Evolutionary conservation across 148 eudicot species (phyloP).

Genomic region (Gaultheria prostrata): DNA sequence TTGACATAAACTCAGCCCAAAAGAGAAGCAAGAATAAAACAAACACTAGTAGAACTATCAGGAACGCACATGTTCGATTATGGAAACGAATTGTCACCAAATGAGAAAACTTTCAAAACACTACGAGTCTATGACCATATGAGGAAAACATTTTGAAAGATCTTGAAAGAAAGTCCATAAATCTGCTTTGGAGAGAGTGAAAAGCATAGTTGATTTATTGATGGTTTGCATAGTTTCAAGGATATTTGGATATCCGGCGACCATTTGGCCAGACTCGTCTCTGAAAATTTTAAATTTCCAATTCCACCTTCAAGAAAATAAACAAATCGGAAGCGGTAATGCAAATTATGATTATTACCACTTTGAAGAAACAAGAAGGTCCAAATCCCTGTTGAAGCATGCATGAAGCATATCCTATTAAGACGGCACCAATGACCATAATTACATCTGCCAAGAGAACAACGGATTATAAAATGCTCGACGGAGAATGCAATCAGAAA

Average conservation of each 20-base stretch:
- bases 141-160: background rate
- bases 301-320: background rate
- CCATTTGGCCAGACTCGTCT: background rate
- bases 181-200: background rate
- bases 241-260: background rate
- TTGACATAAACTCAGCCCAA: conserved; percentile 12
- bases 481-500: background rate
- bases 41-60: background rate
- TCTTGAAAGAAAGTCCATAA: background rate
- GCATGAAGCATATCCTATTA: conserved; percentile 68
- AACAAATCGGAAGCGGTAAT: conserved; percentile 4
- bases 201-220: background rate
- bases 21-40: conserved; percentile 2
- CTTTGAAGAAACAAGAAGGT: conserved; percentile 42
- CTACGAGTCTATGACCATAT: background rate
- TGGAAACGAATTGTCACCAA: background rate
- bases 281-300: background rate
- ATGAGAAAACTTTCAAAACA: background rate
- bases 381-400: conserved; percentile 85
- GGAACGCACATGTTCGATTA: background rate
- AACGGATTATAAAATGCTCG: background rate
- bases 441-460: conserved; percentile 43
- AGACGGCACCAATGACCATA: conserved; percentile 71
- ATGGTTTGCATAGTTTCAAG: background rate
- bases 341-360: conserved; percentile 32